phyloP scores from a whole-genome alignment of 2,329 filamentous ascomycete genomes.

The Trichoderma oligosporum region DNA sequence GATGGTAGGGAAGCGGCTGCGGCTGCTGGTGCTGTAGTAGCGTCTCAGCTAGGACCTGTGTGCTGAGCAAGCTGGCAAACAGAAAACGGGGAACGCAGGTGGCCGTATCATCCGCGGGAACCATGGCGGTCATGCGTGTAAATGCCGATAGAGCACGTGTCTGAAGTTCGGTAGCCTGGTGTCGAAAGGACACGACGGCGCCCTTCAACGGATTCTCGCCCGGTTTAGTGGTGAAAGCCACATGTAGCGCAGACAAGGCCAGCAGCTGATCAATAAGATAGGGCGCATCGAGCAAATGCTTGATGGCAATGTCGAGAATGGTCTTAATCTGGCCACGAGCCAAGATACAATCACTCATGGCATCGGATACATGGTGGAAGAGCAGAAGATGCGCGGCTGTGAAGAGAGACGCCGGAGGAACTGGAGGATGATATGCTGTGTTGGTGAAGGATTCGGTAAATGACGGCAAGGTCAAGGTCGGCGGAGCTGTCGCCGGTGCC shows the following conservation, averaged over 20 bases:
- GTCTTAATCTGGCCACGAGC: slow-evolving; percentile 23
- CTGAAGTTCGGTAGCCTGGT: slow-evolving; percentile 43
- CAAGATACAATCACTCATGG: slow-evolving; percentile 25
- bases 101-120: slow-evolving; percentile 26
- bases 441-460: slow-evolving; percentile 20
- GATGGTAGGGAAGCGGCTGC: slow-evolving; percentile 19
- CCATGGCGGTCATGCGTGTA: slow-evolving; percentile 30
- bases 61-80: slow-evolving; percentile 42
- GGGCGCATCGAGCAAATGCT: slow-evolving; percentile 34
- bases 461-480: slow-evolving; percentile 19
- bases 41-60: slow-evolving; percentile 48
- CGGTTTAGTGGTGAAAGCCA: slow-evolving; percentile 24
- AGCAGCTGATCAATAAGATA: slow-evolving; percentile 48
- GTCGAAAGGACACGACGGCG: slow-evolving; percentile 25
- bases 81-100: slow-evolving; percentile 40
- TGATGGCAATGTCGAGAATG: slow-evolving; percentile 33
- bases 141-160: slow-evolving; percentile 41
- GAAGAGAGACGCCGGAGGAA: slow-evolving; percentile 29
- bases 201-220: slow-evolving; percentile 15
- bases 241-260: slow-evolving; percentile 43
- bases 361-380: slow-evolving; percentile 35
- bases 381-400: slow-evolving; percentile 40
- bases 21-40: slow-evolving; percentile 33
- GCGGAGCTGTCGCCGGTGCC: slow-evolving; percentile 1
- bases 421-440: slow-evolving; percentile 21